Evolutionary conservation across 2,329 filamentous ascomycete genomes (phyloP).

Genomic region (Fusarium torreyae): DNA sequence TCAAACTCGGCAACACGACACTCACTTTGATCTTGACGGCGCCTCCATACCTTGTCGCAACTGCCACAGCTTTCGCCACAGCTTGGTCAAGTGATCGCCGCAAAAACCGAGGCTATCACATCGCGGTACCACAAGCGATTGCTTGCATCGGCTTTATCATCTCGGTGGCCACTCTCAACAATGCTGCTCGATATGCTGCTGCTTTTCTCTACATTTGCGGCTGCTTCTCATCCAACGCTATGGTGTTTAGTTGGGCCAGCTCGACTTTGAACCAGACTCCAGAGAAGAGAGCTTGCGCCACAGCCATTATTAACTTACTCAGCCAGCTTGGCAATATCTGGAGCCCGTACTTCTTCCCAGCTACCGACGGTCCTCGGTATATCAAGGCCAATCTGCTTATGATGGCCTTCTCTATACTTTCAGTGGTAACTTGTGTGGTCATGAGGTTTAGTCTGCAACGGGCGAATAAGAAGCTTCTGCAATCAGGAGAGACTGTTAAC

Average conservation of each 20-base stretch:
- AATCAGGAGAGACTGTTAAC: background rate
- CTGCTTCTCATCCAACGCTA: conserved; percentile 34
- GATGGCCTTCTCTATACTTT: conserved; percentile 30
- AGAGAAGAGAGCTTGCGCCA: conserved; percentile 47
- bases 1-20: conserved; percentile 13
- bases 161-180: conserved; percentile 42
- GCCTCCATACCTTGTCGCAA: conserved; percentile 9
- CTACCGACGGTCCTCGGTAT: conserved; percentile 45
- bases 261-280: conserved; percentile 44
- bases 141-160: conserved; percentile 44
- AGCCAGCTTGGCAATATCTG: conserved; percentile 47
- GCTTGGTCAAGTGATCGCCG: conserved; percentile 41
- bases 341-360: conserved; percentile 49
- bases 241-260: conserved; percentile 40
- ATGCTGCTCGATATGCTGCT: conserved; percentile 36
- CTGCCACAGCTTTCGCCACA: conserved; percentile 27
- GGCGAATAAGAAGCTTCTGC: background rate
- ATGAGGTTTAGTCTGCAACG: background rate
- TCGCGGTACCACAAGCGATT: conserved; percentile 32
- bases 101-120: conserved; percentile 45
- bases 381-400: conserved; percentile 46
- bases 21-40: conserved; percentile 8
- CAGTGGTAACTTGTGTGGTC: background rate
- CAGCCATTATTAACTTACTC: conserved; percentile 45
- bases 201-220: conserved; percentile 45